Percentiles rank a stretch among this genome's conserved stretches.
phyloP scores from a whole-genome alignment of 495 filamentous ascomycete genomes.

The Aspergillus ellipticus region DNA sequence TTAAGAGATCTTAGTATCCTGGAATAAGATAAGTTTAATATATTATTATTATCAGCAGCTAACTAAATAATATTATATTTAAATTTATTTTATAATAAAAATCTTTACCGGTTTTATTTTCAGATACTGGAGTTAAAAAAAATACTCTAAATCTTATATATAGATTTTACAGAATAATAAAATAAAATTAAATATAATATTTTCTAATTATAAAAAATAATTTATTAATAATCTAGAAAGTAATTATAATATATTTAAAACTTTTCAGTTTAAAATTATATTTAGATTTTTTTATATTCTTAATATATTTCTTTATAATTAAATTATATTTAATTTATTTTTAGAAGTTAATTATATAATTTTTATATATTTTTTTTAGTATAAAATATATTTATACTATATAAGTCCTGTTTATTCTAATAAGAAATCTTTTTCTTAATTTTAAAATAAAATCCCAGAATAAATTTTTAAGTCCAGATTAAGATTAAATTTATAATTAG shows the following conservation, averaged over 20 bases:
- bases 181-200: background rate
- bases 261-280: slow-evolving; percentile 7
- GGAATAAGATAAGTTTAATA: slow-evolving; percentile 9
- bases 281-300: slow-evolving; percentile 2
- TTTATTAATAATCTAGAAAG: slow-evolving; percentile 1
- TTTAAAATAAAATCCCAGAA: slow-evolving; percentile 5
- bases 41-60: background rate
- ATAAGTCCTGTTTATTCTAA: background rate
- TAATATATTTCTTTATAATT: background rate
- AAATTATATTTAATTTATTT: slow-evolving; percentile 8
- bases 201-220: slow-evolving; percentile 1
- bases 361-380: background rate
- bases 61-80: background rate
- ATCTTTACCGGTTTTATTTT: slow-evolving; percentile 2
- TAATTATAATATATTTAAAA: slow-evolving; percentile 1
- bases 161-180: slow-evolving; percentile 1
- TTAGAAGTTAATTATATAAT: background rate
- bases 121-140: background rate
- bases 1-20: background rate
- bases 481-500: background rate
- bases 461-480: background rate
- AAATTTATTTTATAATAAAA: slow-evolving; percentile 2
- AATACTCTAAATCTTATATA: background rate
- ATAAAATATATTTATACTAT: slow-evolving; percentile 1
- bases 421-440: slow-evolving; percentile 3